A percentile compares a stretch with the other conserved stretches of the same genome.
phyloP scores from a whole-genome alignment of 495 filamentous ascomycete genomes.

The Lentithecium fluviatile region DNA sequence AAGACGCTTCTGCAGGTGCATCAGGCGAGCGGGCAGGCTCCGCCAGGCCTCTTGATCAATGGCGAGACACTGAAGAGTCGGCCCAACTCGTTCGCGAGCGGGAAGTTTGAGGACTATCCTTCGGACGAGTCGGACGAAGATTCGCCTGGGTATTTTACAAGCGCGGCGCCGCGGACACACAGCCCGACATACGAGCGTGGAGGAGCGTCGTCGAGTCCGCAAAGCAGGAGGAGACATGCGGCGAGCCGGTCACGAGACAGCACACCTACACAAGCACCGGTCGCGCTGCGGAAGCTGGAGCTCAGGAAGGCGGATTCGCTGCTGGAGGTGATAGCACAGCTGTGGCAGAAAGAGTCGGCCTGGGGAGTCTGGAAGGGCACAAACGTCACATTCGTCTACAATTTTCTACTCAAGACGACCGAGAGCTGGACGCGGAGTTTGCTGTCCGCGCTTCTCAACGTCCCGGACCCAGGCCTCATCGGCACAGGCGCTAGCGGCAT shows the following conservation, averaged over 20 bases:
- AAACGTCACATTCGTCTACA: slow-evolving; percentile 87
- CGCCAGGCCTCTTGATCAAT: slow-evolving; percentile 35
- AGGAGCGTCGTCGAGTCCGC: slow-evolving; percentile 38
- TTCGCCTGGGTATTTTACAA: slow-evolving; percentile 75
- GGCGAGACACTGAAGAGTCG: slow-evolving; percentile 34
- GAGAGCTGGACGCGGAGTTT: slow-evolving; percentile 84
- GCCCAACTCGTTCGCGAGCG: slow-evolving; percentile 43
- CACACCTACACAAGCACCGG: slow-evolving; percentile 43
- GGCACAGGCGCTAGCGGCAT: slow-evolving; percentile 32
- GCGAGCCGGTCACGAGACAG: slow-evolving; percentile 32
- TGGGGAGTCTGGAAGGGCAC: slow-evolving; percentile 94
- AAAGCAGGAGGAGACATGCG: slow-evolving; percentile 19
- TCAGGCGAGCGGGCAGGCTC: slow-evolving; percentile 46
- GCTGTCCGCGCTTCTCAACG: slow-evolving; percentile 75
- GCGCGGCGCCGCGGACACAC: slow-evolving; percentile 55
- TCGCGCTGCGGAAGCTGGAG: slow-evolving; percentile 60
- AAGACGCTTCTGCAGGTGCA: slow-evolving; percentile 88
- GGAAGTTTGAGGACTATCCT: slow-evolving; percentile 52
- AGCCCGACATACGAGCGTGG: slow-evolving; percentile 53
- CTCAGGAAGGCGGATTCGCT: slow-evolving; percentile 71
- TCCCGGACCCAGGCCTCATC: slow-evolving; percentile 71
- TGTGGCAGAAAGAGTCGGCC: slow-evolving; percentile 86
- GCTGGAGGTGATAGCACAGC: slow-evolving; percentile 72
- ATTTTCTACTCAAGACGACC: slow-evolving; percentile 75
- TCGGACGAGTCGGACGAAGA: slow-evolving; percentile 59